Evolutionary conservation across 208 protist genomes (phyloP), one percentile per base, ranked within the genome.

Genomic region (Acanthamoeba castellanii): DNA sequence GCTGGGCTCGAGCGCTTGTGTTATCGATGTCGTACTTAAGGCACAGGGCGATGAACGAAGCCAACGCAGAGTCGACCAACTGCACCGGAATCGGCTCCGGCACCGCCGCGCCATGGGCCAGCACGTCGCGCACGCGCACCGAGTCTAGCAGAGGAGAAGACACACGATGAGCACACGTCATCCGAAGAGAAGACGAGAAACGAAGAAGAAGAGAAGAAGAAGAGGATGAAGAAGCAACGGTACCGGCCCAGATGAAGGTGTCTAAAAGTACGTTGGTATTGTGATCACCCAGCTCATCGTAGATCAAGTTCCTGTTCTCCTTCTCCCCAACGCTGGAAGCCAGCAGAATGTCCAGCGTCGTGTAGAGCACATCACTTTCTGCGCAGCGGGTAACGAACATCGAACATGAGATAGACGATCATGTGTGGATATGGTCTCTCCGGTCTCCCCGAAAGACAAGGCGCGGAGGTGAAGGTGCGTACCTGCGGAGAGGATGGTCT

Each of bases 171-270:
- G 25, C 37, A 3, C 9, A 34, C 34, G 47, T 13, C 68, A 37
- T 20, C 30, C 27, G 14, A 30, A 30, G 20, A 61, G 61, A 7
- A 30, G 61, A 22, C 61, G 61, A 70, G n/a, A 9, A 70, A 70
- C 20, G 74, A 7, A n/a, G 20, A 82, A 50, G 9, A 27, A 76
- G 34, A n/a, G 20, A 82, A 50, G 9, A 27, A 76, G 34, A 76
- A n/a, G 20, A 13, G 18, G 68, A 7, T 34, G 27, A 42, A 42
- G 34, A 20, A 76, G 16, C 2, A 45, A 18, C 11, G 30, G 81
- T 88, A 88, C 81, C 81, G n/a, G 20, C 81, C 81, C 81, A 88
- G n/a, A 88, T 55, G 81, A 88, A 88, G 81, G 32, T 88, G 27
- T 88, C 81, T n/a, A 88, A 45, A 1, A 88, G 30, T 9, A 64